Percentiles rank a stretch among this genome's conserved stretches.
These are phyloP conservation scores for Phytophthora pseudosyringae DNA, from an alignment of 352 stramenopile species.

Conservation along the genomic window DNA sequence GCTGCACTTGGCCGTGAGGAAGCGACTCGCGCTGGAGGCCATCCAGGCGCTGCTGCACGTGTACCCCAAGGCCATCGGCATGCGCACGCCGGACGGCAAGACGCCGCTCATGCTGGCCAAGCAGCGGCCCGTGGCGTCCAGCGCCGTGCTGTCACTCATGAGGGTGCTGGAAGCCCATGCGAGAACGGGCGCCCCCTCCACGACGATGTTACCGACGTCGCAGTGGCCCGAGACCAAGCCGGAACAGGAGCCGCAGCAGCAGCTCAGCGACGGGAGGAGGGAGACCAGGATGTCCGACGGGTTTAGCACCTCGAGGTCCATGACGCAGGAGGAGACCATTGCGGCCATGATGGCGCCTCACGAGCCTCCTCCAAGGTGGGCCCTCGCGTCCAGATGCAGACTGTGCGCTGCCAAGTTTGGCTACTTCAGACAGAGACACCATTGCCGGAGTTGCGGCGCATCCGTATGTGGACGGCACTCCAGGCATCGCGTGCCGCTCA, in stretches of 20 bases:
- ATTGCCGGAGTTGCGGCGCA: slow-evolving; percentile 83
- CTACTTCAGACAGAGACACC: slow-evolving; percentile 79
- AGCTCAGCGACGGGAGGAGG: slow-evolving; percentile 3
- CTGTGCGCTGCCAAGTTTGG: slow-evolving; percentile 78
- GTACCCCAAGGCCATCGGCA: slow-evolving; percentile 58
- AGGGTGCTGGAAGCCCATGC: slow-evolving; percentile 46
- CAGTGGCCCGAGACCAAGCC: slow-evolving; percentile 16
- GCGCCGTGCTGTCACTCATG: slow-evolving; percentile 36
- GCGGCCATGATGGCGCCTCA: slow-evolving; percentile 29
- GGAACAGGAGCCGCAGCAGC: slow-evolving; percentile 12
- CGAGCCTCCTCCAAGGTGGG: slow-evolving; percentile 52
- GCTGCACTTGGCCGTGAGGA: slow-evolving; percentile 72
- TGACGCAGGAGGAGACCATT: slow-evolving; percentile 36
- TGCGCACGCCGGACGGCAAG: slow-evolving; percentile 59
- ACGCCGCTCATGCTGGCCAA: slow-evolving; percentile 53
- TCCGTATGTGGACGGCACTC: slow-evolving; percentile 83
- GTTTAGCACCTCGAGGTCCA: slow-evolving; percentile 19
- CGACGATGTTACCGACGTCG: slow-evolving; percentile 15
- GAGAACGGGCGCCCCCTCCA: slow-evolving; percentile 19
- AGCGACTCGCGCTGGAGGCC: slow-evolving; percentile 59
- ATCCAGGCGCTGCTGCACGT: slow-evolving; percentile 76
- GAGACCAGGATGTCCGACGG: slow-evolving; percentile 20
- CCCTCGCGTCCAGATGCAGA: slow-evolving; percentile 61
- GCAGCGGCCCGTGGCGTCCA: slow-evolving; percentile 41
- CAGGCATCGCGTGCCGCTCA: slow-evolving; percentile 60